Evolutionary conservation across 2,329 filamentous ascomycete genomes (phyloP).

Genomic region (Ceratocystis destructans): DNA sequence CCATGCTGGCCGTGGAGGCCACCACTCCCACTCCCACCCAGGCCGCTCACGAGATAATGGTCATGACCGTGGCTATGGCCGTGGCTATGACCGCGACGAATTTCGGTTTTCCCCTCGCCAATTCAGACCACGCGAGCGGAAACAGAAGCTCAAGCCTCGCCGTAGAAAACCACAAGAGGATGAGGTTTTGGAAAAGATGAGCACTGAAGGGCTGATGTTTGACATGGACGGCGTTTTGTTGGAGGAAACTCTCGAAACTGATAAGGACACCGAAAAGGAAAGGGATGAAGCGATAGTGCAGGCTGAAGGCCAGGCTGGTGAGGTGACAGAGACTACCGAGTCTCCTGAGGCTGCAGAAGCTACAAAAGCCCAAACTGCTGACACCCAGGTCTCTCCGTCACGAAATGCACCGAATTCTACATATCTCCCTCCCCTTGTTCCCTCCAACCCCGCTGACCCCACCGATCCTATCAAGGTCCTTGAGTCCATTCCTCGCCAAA

Average conservation of each 20-base stretch:
- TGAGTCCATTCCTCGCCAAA: slow-evolving; percentile 2
- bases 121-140: not conserved
- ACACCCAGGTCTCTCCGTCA: not conserved
- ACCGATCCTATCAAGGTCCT: slow-evolving; percentile 9
- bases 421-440: not conserved
- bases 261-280: no score
- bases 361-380: not conserved
- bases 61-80: no score
- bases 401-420: not conserved
- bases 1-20: not conserved
- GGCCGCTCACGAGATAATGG: not conserved
- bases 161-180: not conserved
- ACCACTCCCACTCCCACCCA: no score
- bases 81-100: not conserved
- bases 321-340: not conserved
- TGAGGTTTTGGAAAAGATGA: slow-evolving; percentile 9
- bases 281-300: not conserved
- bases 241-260: not conserved
- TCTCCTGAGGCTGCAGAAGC: no score
- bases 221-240: slow-evolving; percentile 6
- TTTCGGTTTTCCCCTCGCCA: not conserved
- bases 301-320: not conserved
- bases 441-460: not conserved
- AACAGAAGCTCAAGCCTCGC: not conserved
- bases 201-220: slow-evolving; percentile 15